Conservation (phyloP, 768 basidiomycete genomes). For the Hirschioporus abietinus region DNA sequence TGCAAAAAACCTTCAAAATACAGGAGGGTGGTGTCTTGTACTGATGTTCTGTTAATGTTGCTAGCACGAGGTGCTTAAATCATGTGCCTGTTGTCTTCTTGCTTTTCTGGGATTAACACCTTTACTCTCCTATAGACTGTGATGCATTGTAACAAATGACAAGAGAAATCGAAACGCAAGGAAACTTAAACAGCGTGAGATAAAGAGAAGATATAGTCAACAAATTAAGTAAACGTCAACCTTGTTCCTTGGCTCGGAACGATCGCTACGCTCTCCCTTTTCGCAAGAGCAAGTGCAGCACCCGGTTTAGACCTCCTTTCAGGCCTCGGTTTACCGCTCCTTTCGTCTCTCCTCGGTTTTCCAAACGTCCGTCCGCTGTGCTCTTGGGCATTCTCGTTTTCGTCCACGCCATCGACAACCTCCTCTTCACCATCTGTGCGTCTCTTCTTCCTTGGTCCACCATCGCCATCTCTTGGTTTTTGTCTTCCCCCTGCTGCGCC, state of each 20-base stretch:
- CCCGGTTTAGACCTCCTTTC: constrained; percentile 64
- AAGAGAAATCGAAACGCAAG: neutral
- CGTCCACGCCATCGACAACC: constrained; percentile 11
- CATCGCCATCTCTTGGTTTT: neutral
- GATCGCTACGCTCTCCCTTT: constrained; percentile 72
- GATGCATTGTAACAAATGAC: neutral
- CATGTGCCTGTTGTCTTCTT: neutral
- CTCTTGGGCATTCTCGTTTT: constrained; percentile 3
- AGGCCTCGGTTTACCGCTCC: constrained; percentile 20
- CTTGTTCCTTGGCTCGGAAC: constrained; percentile 66
- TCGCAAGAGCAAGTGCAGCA: constrained; percentile 72
- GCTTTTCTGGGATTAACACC: neutral
- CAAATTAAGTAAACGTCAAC: constrained; percentile 44
- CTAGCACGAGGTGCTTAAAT: too few relatives aligned
- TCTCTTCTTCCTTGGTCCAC: neutral
- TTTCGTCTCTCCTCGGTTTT: neutral
- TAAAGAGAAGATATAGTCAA: neutral
- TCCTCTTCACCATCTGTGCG: constrained; percentile 8
- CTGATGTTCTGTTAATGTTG: neutral
- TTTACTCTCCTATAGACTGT: neutral
- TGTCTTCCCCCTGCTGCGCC: constrained; percentile 6
- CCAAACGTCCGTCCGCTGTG: neutral
- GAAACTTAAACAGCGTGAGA: too few relatives aligned
- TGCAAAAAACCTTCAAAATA: neutral
- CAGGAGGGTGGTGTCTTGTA: neutral